Percentiles rank a stretch among this genome's conserved stretches.
Evolutionary conservation across 2,329 filamentous ascomycete genomes (phyloP).

Genomic region (Aspergillus quadrilineatus): DNA sequence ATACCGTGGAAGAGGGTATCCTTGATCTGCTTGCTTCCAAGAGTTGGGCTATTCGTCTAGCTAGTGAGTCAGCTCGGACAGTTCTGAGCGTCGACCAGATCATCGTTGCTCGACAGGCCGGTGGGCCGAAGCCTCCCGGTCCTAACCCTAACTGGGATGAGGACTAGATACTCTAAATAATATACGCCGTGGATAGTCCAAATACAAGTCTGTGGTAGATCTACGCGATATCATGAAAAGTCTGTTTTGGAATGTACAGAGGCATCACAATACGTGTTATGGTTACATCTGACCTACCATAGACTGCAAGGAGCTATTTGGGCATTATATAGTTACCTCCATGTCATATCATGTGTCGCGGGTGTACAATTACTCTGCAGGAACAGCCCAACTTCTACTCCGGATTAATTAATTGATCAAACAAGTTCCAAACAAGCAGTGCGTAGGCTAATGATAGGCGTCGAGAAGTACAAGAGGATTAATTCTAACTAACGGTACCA

Average conservation of each 20-base stretch:
- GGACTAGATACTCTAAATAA: constrained; percentile 46
- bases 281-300: neutral
- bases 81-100: constrained; percentile 98
- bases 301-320: neutral
- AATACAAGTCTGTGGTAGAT: constrained; percentile 12
- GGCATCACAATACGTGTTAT: neutral
- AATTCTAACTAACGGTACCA: constrained; percentile 49
- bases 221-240: constrained; percentile 10
- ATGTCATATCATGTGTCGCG: neutral
- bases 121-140: constrained; percentile 92
- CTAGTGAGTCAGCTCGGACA: constrained; percentile 90
- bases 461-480: neutral
- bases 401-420: neutral
- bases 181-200: neutral
- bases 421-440: neutral
- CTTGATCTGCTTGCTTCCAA: constrained; percentile 89
- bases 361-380: neutral
- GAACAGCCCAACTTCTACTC: neutral
- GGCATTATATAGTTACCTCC: neutral
- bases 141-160: constrained; percentile 82
- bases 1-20: constrained; percentile 84
- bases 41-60: constrained; percentile 95
- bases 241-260: neutral
- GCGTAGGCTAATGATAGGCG: neutral
- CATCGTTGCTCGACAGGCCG: constrained; percentile 95